phyloP scores from a whole-genome alignment of 495 filamentous ascomycete genomes.

The Penicillium canescens region DNA sequence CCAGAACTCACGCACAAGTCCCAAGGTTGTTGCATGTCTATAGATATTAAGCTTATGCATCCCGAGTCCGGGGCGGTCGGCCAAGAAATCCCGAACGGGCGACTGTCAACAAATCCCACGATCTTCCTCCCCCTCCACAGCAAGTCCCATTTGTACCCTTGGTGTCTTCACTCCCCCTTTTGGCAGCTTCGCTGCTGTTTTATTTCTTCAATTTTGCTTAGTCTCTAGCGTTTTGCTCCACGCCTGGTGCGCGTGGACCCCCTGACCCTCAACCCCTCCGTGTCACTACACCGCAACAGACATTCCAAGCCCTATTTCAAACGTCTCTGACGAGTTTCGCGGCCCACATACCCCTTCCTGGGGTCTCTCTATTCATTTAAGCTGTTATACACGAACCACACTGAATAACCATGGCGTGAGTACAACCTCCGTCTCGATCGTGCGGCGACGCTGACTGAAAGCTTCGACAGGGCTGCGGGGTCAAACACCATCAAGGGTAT shows the following conservation, averaged over 20 bases:
- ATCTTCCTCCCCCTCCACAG: constrained; percentile 2
- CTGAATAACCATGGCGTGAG: constrained; percentile 50
- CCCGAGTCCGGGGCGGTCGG: constrained; percentile 17
- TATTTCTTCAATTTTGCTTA: constrained; percentile 1
- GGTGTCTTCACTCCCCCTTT: neutral
- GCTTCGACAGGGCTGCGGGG: constrained; percentile 30
- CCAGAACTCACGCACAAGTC: neutral
- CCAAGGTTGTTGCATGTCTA: constrained; percentile 11
- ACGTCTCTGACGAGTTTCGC: constrained; percentile 12
- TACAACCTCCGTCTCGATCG: constrained; percentile 13
- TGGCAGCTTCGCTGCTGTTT: constrained; percentile 2
- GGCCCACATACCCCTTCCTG: constrained; percentile 29
- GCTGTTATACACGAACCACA: neutral
- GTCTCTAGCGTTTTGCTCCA: constrained; percentile 6
- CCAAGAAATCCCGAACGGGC: constrained; percentile 15
- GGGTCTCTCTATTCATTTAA: constrained; percentile 16
- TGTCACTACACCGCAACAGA: constrained; percentile 18
- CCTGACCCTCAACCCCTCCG: constrained; percentile 29
- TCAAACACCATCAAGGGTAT: constrained; percentile 75
- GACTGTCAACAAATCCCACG: constrained; percentile 14
- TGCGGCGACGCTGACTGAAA: constrained; percentile 9
- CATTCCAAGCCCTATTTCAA: constrained; percentile 3
- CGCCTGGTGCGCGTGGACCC: constrained; percentile 9
- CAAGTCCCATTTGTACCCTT: neutral
- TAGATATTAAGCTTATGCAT: constrained; percentile 9